Conservation (phyloP, 495 filamentous ascomycete genomes). For the Polyplosphaeria fusca region DNA sequence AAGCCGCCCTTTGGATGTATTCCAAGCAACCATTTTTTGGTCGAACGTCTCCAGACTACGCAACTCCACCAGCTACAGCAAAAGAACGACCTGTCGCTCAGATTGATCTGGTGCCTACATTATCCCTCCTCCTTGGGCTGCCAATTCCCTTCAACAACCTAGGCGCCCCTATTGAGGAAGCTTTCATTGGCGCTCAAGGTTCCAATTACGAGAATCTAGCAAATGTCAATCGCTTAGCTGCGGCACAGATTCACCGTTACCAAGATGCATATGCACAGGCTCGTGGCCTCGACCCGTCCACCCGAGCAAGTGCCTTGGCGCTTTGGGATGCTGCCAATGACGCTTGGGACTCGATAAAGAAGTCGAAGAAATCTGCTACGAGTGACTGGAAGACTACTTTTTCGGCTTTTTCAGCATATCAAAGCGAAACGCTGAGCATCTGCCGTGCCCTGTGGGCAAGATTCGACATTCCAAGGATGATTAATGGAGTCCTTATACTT, state of each 20-base stretch:
- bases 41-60: constrained; percentile 58
- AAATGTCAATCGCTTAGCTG: constrained; percentile 68
- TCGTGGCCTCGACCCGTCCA: constrained; percentile 59
- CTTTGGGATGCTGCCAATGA: constrained; percentile 59
- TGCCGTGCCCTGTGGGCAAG: constrained; percentile 85
- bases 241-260: constrained; percentile 86
- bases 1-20: constrained; percentile 98
- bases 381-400: constrained; percentile 46
- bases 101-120: constrained; percentile 91
- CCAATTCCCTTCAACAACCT: constrained; percentile 97
- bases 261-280: constrained; percentile 63
- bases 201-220: constrained; percentile 72
- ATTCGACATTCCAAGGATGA: constrained; percentile 84
- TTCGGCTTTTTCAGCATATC: constrained; percentile 66
- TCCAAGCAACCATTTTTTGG: constrained; percentile 82
- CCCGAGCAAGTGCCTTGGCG: constrained; percentile 51
- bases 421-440: constrained; percentile 71
- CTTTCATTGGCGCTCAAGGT: constrained; percentile 68
- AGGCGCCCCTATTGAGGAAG: constrained; percentile 91
- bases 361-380: constrained; percentile 43
- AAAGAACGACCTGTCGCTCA: constrained; percentile 82
- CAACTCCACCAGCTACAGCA: constrained; percentile 66
- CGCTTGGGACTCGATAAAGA: constrained; percentile 42
- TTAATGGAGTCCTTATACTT: constrained; percentile 69
- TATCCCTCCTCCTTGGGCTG: constrained; percentile 81